phyloP scores from a whole-genome alignment of 1,284 basidiomycete species.

The Abortiporus biennis region DNA sequence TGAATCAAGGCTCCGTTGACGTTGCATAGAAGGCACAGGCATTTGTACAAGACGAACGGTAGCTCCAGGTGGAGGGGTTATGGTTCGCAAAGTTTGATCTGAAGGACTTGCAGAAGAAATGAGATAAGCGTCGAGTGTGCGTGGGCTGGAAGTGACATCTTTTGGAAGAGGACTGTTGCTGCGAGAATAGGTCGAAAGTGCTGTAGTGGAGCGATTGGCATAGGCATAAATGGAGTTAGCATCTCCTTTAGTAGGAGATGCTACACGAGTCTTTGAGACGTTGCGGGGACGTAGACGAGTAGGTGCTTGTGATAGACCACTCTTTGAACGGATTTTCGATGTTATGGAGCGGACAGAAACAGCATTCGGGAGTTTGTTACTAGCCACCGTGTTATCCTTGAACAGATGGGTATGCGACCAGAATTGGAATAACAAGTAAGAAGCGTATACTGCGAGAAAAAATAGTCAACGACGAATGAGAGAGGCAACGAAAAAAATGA shows the following conservation, averaged over 20 bases:
- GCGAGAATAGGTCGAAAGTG: too few species aligned
- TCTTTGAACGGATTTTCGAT: background rate
- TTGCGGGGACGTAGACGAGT: too few species aligned
- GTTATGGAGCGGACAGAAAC: constrained; percentile 2
- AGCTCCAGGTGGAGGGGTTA: background rate
- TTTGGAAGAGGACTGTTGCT: too few species aligned
- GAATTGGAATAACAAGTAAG: constrained; percentile 82
- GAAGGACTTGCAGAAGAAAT: constrained; percentile 3
- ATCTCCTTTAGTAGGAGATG: background rate
- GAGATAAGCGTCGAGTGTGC: constrained; percentile 2
- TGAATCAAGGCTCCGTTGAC: background rate
- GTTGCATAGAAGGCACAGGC: background rate
- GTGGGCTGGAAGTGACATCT: background rate
- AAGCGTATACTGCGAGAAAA: constrained; percentile 50
- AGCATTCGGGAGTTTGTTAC: constrained; percentile 36
- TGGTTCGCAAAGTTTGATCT: background rate
- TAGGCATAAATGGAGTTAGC: background rate
- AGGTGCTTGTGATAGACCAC: too few species aligned
- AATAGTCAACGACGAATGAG: constrained; percentile 7
- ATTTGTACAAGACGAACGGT: constrained; percentile 2
- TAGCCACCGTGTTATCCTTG: constrained; percentile 35
- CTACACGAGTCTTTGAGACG: background rate
- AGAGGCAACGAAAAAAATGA: constrained; percentile 7
- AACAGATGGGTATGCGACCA: constrained; percentile 80
- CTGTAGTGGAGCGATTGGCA: too few species aligned